These are phyloP conservation scores for Diaporthe eres DNA, from an alignment of 2,329 filamentous ascomycete genomes.

Conservation along the genomic window DNA sequence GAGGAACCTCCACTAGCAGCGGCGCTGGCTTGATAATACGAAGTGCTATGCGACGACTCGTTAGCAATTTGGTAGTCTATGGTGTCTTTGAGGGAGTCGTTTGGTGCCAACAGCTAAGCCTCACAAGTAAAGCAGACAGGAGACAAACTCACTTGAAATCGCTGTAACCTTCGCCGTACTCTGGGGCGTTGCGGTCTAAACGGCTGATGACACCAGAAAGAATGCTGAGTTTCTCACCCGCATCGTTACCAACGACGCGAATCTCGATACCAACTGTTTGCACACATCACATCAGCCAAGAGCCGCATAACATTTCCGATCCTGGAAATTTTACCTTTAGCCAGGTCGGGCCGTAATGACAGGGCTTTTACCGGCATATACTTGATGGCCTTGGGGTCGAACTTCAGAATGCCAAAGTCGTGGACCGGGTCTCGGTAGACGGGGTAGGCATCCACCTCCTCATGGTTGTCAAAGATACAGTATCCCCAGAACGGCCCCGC, in stretches of 20 bases:
- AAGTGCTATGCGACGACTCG: conserved; percentile 57
- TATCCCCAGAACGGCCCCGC: conserved; percentile 98
- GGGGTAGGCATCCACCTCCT: conserved; percentile 94
- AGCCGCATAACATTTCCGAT: conserved; percentile 31
- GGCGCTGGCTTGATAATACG: conserved; percentile 98
- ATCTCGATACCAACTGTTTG: conserved; percentile 87
- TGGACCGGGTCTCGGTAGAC: conserved; percentile 99
- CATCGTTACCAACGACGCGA: conserved; percentile 97
- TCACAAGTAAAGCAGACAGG: not conserved
- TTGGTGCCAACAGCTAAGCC: not conserved
- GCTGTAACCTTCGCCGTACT: conserved; percentile 92
- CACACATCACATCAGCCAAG: conserved; percentile 46
- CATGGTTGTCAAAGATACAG: conserved; percentile 98
- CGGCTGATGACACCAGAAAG: conserved; percentile 97
- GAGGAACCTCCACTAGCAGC: conserved; percentile 97
- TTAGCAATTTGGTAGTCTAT: conserved; percentile 1
- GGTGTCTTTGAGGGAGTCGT: not conserved
- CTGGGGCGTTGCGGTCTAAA: conserved; percentile 94
- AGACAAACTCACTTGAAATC: conserved; percentile 79
- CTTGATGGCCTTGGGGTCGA: conserved; percentile 95
- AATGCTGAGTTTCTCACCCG: conserved; percentile 98
- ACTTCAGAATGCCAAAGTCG: conserved; percentile 97
- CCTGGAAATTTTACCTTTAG: conserved; percentile 66
- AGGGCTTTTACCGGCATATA: conserved; percentile 93
- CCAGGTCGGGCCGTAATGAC: conserved; percentile 85